phyloP scores from a whole-genome alignment of 305 asterid species.

The Fraxinus floribunda region DNA sequence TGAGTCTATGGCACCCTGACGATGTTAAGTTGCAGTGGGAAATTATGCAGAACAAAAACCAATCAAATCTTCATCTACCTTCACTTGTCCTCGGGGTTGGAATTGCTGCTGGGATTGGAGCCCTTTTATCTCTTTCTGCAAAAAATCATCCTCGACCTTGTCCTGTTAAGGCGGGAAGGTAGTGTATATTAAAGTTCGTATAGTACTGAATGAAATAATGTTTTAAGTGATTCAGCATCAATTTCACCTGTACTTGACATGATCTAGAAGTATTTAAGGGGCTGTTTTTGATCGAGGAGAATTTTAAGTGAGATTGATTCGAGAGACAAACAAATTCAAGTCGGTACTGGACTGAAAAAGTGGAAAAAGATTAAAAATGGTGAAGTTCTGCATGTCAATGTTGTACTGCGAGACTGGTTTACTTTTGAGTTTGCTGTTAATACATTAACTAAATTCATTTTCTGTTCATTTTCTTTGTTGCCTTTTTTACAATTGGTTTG shows the following conservation, averaged over 20 bases:
- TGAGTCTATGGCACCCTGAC: conserved; percentile 87
- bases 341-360: background rate
- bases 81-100: conserved; percentile 66
- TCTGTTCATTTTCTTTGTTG: background rate
- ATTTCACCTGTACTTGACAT: background rate
- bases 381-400: background rate
- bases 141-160: conserved; percentile 33
- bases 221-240: background rate
- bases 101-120: conserved; percentile 58
- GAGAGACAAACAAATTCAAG: background rate
- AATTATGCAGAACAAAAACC: conserved; percentile 50
- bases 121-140: conserved; percentile 42
- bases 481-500: background rate
- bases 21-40: conserved; percentile 83
- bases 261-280: background rate
- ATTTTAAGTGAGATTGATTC: background rate
- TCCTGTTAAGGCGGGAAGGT: conserved; percentile 30
- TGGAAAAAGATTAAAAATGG: background rate
- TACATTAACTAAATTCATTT: background rate
- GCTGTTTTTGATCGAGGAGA: background rate
- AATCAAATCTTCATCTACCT: conserved; percentile 53
- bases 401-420: background rate
- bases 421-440: background rate
- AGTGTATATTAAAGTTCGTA: conserved; percentile 23
- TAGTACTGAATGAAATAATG: background rate